Evolutionary conservation across 2,329 filamentous ascomycete genomes (phyloP).

Genomic region (Apiospora arundinis): DNA sequence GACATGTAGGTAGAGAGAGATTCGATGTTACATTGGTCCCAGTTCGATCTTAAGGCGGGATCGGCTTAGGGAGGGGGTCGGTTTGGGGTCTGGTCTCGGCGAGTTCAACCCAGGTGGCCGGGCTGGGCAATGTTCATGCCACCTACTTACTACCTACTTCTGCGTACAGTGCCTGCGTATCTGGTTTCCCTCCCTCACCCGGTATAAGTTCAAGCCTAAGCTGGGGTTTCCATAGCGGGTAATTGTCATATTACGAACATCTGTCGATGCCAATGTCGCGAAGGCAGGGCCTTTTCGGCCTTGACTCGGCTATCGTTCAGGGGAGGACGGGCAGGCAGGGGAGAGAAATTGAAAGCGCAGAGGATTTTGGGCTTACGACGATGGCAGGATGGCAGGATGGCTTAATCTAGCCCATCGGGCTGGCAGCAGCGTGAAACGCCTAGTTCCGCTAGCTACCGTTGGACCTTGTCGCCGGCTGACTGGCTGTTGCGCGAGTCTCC

Average conservation of each 20-base stretch:
- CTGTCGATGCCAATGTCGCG: constrained; percentile 1
- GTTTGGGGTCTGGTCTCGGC: constrained; percentile 4
- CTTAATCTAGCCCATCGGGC: not conserved
- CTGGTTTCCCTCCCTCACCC: not conserved
- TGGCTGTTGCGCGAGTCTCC: not conserved
- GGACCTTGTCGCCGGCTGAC: not conserved
- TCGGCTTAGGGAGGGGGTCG: not conserved
- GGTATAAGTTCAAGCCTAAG: not conserved
- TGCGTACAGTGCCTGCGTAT: not conserved
- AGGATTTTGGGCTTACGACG: constrained; percentile 4
- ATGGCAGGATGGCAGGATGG: too few species aligned
- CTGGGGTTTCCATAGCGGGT: not conserved
- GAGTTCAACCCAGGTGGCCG: not conserved
- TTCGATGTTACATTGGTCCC: constrained; percentile 13
- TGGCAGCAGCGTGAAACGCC: not conserved
- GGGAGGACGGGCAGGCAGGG: not conserved
- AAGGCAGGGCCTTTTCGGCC: not conserved
- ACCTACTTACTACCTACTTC: not conserved
- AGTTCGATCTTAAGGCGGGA: constrained; percentile 1
- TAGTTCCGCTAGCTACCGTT: not conserved
- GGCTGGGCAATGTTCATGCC: not conserved
- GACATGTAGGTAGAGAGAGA: not conserved
- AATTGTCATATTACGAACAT: not conserved
- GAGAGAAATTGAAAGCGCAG: not conserved
- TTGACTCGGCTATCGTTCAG: not conserved